Conservation (phyloP, 2,329 filamentous ascomycete genomes). For the Diplodia corticola region DNA sequence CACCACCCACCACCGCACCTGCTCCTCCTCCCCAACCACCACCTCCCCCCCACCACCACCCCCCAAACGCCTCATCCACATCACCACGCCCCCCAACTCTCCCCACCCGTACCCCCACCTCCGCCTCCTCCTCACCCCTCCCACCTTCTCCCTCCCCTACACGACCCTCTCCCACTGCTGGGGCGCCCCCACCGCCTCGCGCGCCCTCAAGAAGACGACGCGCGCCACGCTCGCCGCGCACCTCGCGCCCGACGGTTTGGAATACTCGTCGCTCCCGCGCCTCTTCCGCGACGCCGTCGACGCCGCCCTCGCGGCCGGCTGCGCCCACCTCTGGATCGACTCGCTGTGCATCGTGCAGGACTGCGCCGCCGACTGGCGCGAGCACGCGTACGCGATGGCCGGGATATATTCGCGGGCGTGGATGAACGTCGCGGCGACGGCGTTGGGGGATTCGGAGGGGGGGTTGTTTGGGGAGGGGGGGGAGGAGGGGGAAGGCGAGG, state of each 20-base stretch:
- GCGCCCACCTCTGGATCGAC: neutral
- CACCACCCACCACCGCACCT: neutral
- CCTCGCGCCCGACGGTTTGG: neutral
- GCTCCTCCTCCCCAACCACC: neutral
- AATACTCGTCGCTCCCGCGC: neutral
- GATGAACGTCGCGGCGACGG: neutral
- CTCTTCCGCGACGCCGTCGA: neutral
- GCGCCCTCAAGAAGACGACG: neutral
- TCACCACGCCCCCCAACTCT: neutral
- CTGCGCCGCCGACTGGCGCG: conserved; percentile 13
- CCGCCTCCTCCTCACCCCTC: neutral
- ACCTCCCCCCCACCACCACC: neutral
- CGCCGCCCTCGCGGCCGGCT: neutral
- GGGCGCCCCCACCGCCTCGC: neutral
- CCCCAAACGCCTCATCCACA: neutral
- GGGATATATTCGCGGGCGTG: neutral
- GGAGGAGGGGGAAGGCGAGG: no score
- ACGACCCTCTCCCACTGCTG: neutral
- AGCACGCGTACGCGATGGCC: conserved; percentile 15
- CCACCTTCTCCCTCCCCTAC: no score
- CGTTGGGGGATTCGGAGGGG: neutral
- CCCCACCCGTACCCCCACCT: neutral
- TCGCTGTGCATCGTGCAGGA: conserved; percentile 12
- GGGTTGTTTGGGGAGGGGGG: neutral
- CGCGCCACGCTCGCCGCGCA: neutral